Conservation (phyloP, 805 yeast species). For the Pichia sporocuriosa region DNA sequence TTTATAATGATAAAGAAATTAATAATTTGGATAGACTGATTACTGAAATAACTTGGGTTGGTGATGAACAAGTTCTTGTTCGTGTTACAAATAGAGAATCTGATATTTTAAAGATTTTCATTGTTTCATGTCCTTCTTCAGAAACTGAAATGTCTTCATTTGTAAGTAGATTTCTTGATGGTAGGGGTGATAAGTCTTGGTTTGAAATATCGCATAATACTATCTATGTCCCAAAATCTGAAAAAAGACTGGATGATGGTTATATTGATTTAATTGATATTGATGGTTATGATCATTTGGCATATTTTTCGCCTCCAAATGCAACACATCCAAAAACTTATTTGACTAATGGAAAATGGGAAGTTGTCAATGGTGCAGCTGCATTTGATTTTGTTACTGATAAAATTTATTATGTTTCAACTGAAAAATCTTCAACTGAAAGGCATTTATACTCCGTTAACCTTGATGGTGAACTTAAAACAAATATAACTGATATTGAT, state of each 20-base stretch:
- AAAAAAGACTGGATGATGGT: slow-evolving; percentile 48
- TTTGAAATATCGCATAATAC: slow-evolving; percentile 69
- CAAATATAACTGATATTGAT: slow-evolving; percentile 43
- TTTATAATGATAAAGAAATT: slow-evolving; percentile 37
- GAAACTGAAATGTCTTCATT: slow-evolving; percentile 21
- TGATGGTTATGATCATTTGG: slow-evolving; percentile 67
- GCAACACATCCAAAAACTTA: slow-evolving; percentile 41
- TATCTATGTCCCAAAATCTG: slow-evolving; percentile 47
- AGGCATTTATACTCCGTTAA: slow-evolving; percentile 73
- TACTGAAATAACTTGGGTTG: slow-evolving; percentile 70
- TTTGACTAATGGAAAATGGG: slow-evolving; percentile 81
- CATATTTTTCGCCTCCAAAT: slow-evolving; percentile 70
- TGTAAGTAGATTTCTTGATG: slow-evolving; percentile 43
- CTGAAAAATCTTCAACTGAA: slow-evolving; percentile 73
- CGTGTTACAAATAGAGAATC: slow-evolving; percentile 61
- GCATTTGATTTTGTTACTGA: slow-evolving; percentile 49
- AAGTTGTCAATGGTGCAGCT: slow-evolving; percentile 70
- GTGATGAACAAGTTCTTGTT: slow-evolving; percentile 43
- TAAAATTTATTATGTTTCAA: slow-evolving; percentile 61
- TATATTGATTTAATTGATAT: slow-evolving; percentile 74
- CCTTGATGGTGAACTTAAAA: slow-evolving; percentile 40
- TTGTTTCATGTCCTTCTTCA: slow-evolving; percentile 39
- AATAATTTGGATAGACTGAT: slow-evolving; percentile 42
- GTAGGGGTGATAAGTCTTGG: slow-evolving; percentile 53
- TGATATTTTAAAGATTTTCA: slow-evolving; percentile 51